A percentile compares a stretch with the other conserved stretches of the same genome.
phyloP scores from a whole-genome alignment of 164 flowering plant species.

The Annona squamosa region DNA sequence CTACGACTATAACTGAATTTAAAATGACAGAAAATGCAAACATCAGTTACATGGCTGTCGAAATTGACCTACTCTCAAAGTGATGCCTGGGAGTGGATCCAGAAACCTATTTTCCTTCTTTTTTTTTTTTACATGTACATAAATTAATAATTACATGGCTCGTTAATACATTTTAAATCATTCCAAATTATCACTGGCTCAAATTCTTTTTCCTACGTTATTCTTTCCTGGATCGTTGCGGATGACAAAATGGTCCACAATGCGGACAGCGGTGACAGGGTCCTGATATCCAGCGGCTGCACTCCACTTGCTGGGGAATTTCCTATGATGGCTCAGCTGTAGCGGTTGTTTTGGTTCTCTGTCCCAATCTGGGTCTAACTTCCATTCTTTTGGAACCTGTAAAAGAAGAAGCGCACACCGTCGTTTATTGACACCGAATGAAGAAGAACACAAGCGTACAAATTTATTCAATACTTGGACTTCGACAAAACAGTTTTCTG shows the following conservation, averaged over 20 bases:
- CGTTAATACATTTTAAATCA: neutral
- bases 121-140: neutral
- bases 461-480: too few species aligned
- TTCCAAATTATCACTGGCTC: neutral
- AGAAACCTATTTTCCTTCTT: neutral
- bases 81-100: neutral
- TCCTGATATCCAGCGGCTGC: conserved; percentile 66
- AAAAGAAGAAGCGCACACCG: conserved; percentile 1
- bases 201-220: neutral
- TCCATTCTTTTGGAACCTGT: conserved; percentile 99
- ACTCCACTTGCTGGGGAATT: conserved; percentile 86
- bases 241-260: conserved; percentile 85
- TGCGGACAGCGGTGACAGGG: conserved; percentile 62
- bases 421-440: neutral
- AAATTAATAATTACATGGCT: conserved; percentile 3
- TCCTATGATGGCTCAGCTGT: conserved; percentile 52
- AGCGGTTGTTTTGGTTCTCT: conserved; percentile 48
- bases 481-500: too few species aligned
- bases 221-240: conserved; percentile 20
- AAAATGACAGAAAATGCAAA: neutral
- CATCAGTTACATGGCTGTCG: neutral
- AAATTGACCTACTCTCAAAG: neutral
- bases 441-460: too few species aligned
- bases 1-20: neutral
- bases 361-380: conserved; percentile 87